Conservation (phyloP, 306 rosid genomes). For the Hylodesmum podocarpum region DNA sequence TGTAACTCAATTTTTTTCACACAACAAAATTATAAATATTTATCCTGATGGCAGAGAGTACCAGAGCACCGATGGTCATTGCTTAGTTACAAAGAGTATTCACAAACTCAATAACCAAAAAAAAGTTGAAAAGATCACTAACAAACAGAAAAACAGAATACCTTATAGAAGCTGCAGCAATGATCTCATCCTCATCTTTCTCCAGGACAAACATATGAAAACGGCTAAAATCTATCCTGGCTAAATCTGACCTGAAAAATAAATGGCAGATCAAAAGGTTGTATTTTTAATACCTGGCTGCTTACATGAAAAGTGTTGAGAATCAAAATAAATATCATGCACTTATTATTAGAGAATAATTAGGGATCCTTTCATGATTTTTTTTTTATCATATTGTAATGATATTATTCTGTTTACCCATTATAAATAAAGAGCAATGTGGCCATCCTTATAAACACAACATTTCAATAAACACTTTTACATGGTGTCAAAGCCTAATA, state of each 20-base stretch:
- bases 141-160: neutral
- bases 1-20: neutral
- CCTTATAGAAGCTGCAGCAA: constrained; percentile 47
- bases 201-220: constrained; percentile 44
- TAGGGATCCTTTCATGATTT: too few relatives aligned
- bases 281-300: neutral
- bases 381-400: too few relatives aligned
- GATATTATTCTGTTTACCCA: too few relatives aligned
- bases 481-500: too few relatives aligned
- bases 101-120: neutral
- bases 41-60: neutral
- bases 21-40: neutral
- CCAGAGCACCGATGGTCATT: neutral
- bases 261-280: neutral
- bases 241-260: constrained; percentile 31
- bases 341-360: too few relatives aligned
- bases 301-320: neutral
- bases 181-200: constrained; percentile 39
- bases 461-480: too few relatives aligned
- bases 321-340: too few relatives aligned
- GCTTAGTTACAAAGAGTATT: neutral
- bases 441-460: too few relatives aligned
- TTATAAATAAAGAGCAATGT: too few relatives aligned
- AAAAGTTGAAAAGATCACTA: neutral
- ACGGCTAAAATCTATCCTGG: constrained; percentile 33